Evolutionary conservation across 106 monocot genomes (phyloP).

Genomic region (Hemerocallis citrina): DNA sequence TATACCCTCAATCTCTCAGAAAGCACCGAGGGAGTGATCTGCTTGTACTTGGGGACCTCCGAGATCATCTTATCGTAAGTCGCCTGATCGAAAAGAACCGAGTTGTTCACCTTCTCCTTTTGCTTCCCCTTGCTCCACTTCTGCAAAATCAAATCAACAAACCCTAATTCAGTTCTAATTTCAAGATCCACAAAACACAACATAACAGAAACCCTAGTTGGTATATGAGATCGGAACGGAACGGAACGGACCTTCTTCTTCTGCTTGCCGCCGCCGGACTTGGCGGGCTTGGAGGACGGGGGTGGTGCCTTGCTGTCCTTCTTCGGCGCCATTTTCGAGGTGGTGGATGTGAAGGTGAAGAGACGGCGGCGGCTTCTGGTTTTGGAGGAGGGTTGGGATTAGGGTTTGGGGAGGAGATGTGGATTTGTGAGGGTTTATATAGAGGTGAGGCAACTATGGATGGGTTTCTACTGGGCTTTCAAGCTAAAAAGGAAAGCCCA

Average conservation of each 20-base stretch:
- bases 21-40: conserved; percentile 42
- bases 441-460: too few relatives aligned
- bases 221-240: not conserved
- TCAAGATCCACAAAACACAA: not conserved
- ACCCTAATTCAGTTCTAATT: conserved; percentile 12
- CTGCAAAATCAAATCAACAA: conserved; percentile 5
- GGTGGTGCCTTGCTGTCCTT: conserved; percentile 29
- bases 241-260: conserved; percentile 23
- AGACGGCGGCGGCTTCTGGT: too few relatives aligned
- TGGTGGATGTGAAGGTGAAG: too few relatives aligned
- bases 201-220: not conserved
- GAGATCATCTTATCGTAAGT: conserved; percentile 42
- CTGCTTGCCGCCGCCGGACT: conserved; percentile 34
- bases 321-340: conserved; percentile 22
- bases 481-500: too few relatives aligned
- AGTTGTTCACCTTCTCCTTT: conserved; percentile 41
- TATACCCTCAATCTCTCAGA: conserved; percentile 41
- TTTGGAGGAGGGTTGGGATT: too few relatives aligned
- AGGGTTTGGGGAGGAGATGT: too few relatives aligned
- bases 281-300: conserved; percentile 31
- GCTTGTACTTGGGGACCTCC: conserved; percentile 46
- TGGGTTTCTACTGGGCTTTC: too few relatives aligned
- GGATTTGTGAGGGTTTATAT: too few relatives aligned
- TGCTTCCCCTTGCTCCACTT: conserved; percentile 43
- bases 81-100: conserved; percentile 35